Evolutionary conservation across 257 asterid species (phyloP).

Genomic region (Handroanthus guayacan): DNA sequence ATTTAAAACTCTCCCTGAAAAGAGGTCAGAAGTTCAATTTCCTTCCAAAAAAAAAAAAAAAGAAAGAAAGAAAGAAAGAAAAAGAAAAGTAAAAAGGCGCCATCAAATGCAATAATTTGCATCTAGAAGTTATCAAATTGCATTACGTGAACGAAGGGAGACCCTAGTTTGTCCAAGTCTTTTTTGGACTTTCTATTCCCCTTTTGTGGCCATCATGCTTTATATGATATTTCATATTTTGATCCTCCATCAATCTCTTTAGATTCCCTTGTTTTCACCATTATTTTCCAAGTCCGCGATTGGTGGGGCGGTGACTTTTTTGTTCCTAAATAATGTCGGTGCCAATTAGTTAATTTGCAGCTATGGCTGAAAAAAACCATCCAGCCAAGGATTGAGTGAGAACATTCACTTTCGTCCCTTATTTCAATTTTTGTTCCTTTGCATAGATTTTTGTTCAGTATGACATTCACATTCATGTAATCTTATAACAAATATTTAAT

Average conservation of each 20-base stretch:
- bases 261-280: conserved; percentile 13
- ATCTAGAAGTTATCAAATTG: no score
- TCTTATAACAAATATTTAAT: no score
- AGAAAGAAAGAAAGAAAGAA: no score
- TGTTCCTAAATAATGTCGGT: conserved; percentile 14
- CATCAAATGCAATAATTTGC: no score
- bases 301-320: conserved; percentile 27
- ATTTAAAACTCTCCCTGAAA: no score
- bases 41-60: no score
- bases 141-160: background rate
- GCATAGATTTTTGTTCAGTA: no score
- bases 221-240: conserved; percentile 19
- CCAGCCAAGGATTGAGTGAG: conserved; percentile 7
- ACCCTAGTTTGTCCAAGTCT: background rate
- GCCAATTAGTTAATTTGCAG: conserved; percentile 2
- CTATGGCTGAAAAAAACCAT: conserved; percentile 2
- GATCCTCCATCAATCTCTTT: background rate
- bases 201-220: conserved; percentile 24
- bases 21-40: no score
- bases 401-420: no score
- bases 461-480: no score
- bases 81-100: no score
- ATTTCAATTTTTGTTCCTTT: no score
- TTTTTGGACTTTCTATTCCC: background rate
- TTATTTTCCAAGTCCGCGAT: conserved; percentile 31